A percentile compares a stretch with the other conserved stretches of the same genome.
Conservation (phyloP, 495 filamentous ascomycete species). For the Aspergillus steynii region DNA sequence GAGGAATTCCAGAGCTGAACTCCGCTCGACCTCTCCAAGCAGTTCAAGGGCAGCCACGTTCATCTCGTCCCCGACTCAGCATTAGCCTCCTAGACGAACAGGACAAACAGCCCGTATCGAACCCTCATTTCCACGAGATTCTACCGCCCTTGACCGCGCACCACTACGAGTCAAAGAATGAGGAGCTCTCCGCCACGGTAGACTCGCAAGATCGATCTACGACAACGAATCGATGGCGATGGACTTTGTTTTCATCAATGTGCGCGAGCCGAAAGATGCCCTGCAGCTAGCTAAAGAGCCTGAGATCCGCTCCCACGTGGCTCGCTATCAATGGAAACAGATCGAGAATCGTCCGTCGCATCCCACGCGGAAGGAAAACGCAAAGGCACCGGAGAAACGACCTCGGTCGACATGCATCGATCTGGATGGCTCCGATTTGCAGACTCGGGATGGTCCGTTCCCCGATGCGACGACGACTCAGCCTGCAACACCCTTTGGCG, state of each 20-base stretch:
- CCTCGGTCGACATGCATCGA: constrained; percentile 4
- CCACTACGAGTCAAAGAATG: not conserved
- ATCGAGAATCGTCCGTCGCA: constrained; percentile 8
- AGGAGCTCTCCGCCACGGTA: not conserved
- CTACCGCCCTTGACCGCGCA: not conserved
- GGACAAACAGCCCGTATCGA: not conserved
- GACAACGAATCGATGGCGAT: not conserved
- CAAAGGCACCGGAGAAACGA: not conserved
- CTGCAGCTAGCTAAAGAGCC: constrained; percentile 29
- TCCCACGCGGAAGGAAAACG: constrained; percentile 7
- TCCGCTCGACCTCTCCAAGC: not conserved
- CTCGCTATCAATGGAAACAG: constrained; percentile 31
- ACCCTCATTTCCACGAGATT: not conserved
- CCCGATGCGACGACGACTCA: not conserved
- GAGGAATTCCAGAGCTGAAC: not conserved
- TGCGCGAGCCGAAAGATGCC: constrained; percentile 28
- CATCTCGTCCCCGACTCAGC: too few species aligned
- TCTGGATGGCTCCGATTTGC: not conserved
- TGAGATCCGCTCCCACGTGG: constrained; percentile 32
- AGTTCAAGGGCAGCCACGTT: too few species aligned
- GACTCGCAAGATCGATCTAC: not conserved
- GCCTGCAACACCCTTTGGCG: not conserved
- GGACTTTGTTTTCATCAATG: constrained; percentile 35
- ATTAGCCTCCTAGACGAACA: not conserved
- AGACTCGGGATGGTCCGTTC: not conserved